These are phyloP conservation scores for Fusarium sp. DNA, from an alignment of 2,329 filamentous ascomycete species.

Conservation along the genomic window DNA sequence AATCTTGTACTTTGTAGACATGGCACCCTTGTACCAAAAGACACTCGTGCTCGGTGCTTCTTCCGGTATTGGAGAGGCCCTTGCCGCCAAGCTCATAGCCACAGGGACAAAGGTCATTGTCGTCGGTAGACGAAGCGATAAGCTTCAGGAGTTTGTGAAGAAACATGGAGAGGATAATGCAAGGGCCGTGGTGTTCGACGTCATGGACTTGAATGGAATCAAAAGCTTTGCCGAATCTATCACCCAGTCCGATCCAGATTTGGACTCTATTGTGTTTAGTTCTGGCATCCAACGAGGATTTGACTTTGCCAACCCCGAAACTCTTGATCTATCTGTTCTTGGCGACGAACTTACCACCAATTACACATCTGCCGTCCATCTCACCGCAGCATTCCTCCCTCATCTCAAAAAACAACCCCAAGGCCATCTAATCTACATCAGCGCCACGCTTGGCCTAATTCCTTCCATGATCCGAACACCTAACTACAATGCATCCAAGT, in stretches of 20 bases:
- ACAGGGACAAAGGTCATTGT: constrained; percentile 57
- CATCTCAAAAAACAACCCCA: constrained; percentile 31
- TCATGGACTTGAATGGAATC: constrained; percentile 53
- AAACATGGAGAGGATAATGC: constrained; percentile 53
- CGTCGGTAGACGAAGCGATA: constrained; percentile 59
- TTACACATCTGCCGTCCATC: constrained; percentile 41
- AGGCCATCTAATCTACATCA: constrained; percentile 37
- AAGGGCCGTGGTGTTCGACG: constrained; percentile 53
- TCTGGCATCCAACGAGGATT: constrained; percentile 62
- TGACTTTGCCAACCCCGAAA: constrained; percentile 38
- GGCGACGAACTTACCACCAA: constrained; percentile 41
- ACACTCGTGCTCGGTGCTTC: constrained; percentile 55
- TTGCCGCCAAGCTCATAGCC: constrained; percentile 53
- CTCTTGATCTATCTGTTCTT: constrained; percentile 44
- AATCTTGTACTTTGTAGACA: constrained; percentile 3
- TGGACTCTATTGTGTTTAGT: constrained; percentile 65
- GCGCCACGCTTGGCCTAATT: constrained; percentile 36
- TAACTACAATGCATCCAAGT: constrained; percentile 45
- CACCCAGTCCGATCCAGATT: constrained; percentile 23
- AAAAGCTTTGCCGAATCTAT: constrained; percentile 31
- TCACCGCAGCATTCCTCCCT: constrained; percentile 44
- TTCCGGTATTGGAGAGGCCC: constrained; percentile 43
- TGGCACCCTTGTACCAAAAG: constrained; percentile 43
- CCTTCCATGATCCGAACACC: constrained; percentile 39
- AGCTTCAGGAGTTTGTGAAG: constrained; percentile 58